Percentiles rank a stretch among this genome's conserved stretches.
phyloP scores from a whole-genome alignment of 768 basidiomycete genomes.

The Asterophora parasitica region DNA sequence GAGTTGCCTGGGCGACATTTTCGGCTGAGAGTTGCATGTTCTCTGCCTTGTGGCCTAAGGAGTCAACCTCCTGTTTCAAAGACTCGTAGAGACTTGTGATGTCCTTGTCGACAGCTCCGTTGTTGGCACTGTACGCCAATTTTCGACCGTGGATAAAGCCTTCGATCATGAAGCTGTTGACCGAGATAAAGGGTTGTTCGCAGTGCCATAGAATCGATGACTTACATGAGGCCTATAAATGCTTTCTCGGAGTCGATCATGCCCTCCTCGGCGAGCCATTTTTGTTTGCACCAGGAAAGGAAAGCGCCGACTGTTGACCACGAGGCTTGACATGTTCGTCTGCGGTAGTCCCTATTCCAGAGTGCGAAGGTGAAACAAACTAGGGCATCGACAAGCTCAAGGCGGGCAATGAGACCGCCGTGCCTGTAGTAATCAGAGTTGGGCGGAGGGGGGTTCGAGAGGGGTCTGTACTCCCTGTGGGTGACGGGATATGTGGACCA shows the following conservation, averaged over 20 bases:
- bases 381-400: constrained; percentile 78
- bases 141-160: constrained; percentile 56
- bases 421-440: constrained; percentile 71
- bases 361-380: constrained; percentile 80
- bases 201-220: constrained; percentile 15
- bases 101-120: constrained; percentile 31
- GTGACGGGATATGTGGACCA: constrained; percentile 66
- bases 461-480: constrained; percentile 59
- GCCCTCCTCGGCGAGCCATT: constrained; percentile 54
- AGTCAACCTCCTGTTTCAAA: constrained; percentile 32
- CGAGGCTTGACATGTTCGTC: constrained; percentile 47
- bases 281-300: constrained; percentile 66
- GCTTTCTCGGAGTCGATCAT: constrained; percentile 53
- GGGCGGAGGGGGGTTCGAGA: constrained; percentile 58
- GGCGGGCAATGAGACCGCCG: constrained; percentile 68
- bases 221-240: constrained; percentile 80
- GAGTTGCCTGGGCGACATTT: constrained; percentile 38
- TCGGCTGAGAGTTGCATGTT: constrained; percentile 24
- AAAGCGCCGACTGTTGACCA: constrained; percentile 70
- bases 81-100: constrained; percentile 33
- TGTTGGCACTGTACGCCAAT: constrained; percentile 28
- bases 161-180: constrained; percentile 70
- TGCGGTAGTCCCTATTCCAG: constrained; percentile 70
- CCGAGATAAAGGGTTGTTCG: constrained; percentile 26
- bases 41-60: constrained; percentile 37